Percentiles rank a stretch among this genome's conserved stretches.
Conservation (phyloP, 257 asterid species). For the Solanum pimpinellifolium region DNA sequence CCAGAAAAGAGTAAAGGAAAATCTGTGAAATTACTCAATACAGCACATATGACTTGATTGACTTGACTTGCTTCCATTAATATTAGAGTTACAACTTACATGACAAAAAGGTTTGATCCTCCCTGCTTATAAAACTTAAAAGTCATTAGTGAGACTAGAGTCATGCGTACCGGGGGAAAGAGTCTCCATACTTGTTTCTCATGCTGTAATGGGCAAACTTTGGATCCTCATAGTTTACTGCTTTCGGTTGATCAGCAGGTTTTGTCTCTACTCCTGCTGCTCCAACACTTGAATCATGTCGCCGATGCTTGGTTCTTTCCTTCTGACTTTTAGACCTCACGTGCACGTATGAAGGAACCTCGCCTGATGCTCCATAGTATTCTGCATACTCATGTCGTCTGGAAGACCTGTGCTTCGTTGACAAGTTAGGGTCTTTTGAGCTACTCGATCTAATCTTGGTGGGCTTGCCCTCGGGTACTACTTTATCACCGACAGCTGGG, state of each 20-base stretch:
- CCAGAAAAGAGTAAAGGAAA: neutral
- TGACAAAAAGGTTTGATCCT: neutral
- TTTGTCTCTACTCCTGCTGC: constrained; percentile 37
- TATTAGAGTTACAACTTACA: neutral
- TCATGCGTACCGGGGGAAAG: constrained; percentile 1
- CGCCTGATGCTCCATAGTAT: constrained; percentile 51
- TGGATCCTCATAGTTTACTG: constrained; percentile 34
- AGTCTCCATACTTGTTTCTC: constrained; percentile 56
- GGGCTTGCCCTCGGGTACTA: constrained; percentile 49
- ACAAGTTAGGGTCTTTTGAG: constrained; percentile 44
- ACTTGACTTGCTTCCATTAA: neutral
- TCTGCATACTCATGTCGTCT: constrained; percentile 77
- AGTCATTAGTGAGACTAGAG: neutral
- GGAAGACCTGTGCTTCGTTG: constrained; percentile 80
- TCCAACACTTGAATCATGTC: constrained; percentile 32
- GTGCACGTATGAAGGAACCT: constrained; percentile 45
- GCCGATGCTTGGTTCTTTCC: constrained; percentile 72
- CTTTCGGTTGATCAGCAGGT: constrained; percentile 38
- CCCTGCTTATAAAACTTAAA: neutral
- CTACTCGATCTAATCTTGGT: constrained; percentile 45
- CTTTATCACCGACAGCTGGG: constrained; percentile 27
- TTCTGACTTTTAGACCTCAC: constrained; percentile 72
- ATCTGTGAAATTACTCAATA: neutral
- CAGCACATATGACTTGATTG: neutral
- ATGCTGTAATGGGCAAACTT: constrained; percentile 53